Evolutionary conservation across 192 early-diverging fungal species (phyloP), one percentile per base, ranked within the genome.

Genomic region (Coemansia interrupta): DNA sequence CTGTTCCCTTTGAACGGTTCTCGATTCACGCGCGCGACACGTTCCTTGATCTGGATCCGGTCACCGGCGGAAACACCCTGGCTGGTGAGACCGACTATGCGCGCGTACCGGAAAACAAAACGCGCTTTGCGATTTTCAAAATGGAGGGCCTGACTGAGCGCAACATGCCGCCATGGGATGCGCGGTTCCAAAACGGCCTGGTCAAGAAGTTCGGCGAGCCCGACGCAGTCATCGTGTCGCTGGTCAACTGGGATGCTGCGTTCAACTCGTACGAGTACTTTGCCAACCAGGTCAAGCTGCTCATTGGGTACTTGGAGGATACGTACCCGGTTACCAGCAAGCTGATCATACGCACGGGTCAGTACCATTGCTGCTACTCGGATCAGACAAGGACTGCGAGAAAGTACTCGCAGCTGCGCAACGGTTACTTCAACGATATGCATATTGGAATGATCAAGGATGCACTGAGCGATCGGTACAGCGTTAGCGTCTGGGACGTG

Each of bases 211-310:
- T 39, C 19, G 56, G 57, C 3, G 26, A 58, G 29, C 9, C 69
- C 73, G 8, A 28, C 61, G 38, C 54, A 32, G 17, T 73, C 2
- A 63, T 83, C 2, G 29, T 80, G 17, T 73, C 76, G n/a, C 55
- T 83, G 46, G 74, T 63, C 4, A 82, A 82, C 48, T 83, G 82
- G 82, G 82, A 83, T 42, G 46, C 73, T 0, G 78, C 82, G 3
- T 83, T 75, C 50, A 47, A 55, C 38, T 51, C 63, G 6, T 65
- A 66, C 11, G 50, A 19, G 15, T 54, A 61, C 11, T 84, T 68
- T 61, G 30, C 67, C 0, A 12, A 12, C 0, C 60, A 71, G 38
- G 26, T 82, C 3, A 47, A 49, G 14, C 53, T 22, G 13, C 52
- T 84, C 9, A 46, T 76, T 4, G 43, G 32, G 0, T 32, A 54